Evolutionary conservation across 176 grass and related monocot genomes (phyloP), one percentile per base, ranked within the genome.

Genomic region (Themeda triandra): DNA sequence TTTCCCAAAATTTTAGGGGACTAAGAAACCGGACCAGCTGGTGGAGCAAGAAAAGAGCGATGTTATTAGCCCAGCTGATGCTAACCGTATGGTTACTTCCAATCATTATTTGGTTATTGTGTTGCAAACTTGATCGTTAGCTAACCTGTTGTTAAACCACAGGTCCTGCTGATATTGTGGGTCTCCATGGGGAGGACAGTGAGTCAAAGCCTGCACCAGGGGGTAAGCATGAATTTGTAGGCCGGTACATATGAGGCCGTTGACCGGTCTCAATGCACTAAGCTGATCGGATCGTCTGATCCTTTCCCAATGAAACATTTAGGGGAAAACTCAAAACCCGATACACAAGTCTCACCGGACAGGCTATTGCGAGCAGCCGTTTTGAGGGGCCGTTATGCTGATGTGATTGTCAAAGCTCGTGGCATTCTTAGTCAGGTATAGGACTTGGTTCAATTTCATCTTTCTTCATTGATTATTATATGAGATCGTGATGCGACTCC

Each of bases 201-300:
- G 85, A 90, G 27, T 88, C 85, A 1, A 94, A 86, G n/a, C 81
- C 84, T 76, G 79, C 86, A 82, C 71, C 88, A 89, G 91, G 94
- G 86, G 93, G 96, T 96, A 99, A 96, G 93, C 87, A 98, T 90
- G 92, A 88, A 88, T 85, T 85, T 83, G 79, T 83, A 84, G 82
- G 86, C 86, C n/a, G 77, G 86, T 66, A 83, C 40, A 58, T 89
- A 86, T 85, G 80, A 89, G 81, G 80, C 75, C 72, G 28, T 11
- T 65, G 78, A 77, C 77, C 54, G 51, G 68, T 83, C 80, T 90
- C n/a, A 75, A 49, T 79, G 68, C 80, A 76, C 88, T 91, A 72
- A 86, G 45, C 36, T 88, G 86, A 78, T 89, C 46, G 74, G 83
- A 85, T 84, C 82, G 45, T 72, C 86, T 99, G 78, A 94, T 87